phyloP scores from a whole-genome alignment of 306 rosid species.

The Pachyrhizus erosus region DNA sequence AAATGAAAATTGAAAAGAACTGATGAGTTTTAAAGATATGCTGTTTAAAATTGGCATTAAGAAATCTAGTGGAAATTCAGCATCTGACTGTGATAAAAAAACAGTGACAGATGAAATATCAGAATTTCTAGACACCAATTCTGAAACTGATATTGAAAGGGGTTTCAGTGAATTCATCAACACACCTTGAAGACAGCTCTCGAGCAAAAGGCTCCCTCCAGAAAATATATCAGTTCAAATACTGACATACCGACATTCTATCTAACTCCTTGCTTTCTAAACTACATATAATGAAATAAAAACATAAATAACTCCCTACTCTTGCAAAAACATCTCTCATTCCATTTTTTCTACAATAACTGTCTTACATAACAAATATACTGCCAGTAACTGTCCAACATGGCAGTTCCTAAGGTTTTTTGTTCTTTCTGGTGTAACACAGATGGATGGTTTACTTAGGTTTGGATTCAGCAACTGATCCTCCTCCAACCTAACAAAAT shows the following conservation, averaged over 20 bases:
- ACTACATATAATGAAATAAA: not conserved
- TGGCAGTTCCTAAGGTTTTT: not conserved
- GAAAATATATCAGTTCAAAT: not conserved
- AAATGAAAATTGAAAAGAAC: not conserved
- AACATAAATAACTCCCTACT: not conserved
- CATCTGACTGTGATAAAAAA: conserved; percentile 27
- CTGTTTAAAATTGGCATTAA: not conserved
- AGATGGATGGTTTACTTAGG: not conserved
- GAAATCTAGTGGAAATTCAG: not conserved
- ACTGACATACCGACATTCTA: not conserved
- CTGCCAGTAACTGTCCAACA: not conserved
- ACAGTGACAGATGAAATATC: not conserved
- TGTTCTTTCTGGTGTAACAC: not conserved
- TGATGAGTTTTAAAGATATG: not conserved
- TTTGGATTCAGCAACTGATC: not conserved
- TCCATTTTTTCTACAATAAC: not conserved
- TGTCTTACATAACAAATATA: not conserved
- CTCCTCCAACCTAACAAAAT: not conserved
- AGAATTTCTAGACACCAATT: not conserved
- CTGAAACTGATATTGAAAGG: not conserved
- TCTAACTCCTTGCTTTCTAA: not conserved
- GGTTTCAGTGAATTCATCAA: not conserved
- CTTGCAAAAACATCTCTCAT: not conserved
- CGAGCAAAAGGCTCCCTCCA: not conserved
- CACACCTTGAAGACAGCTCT: not conserved